Evolutionary conservation across 768 basidiomycete genomes (phyloP).

Genomic region (Boletus subparvulus): DNA sequence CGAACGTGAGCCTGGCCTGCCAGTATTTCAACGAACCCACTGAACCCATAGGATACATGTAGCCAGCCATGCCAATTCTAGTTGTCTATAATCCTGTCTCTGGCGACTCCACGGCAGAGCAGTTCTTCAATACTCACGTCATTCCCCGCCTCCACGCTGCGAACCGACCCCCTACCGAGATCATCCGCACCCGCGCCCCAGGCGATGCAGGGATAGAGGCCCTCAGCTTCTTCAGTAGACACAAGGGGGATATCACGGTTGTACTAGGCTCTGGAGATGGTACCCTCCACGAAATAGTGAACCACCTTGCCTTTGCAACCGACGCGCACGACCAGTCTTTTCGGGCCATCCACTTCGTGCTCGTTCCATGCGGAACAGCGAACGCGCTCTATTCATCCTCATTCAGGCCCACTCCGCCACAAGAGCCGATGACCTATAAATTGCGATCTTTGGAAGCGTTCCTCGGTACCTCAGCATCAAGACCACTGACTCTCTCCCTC

Average conservation of each 20-base stretch:
- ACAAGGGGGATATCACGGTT: slow-evolving; percentile 40
- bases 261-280: slow-evolving; percentile 87
- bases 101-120: slow-evolving; percentile 56
- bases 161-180: slow-evolving; percentile 33
- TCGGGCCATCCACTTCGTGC: slow-evolving; percentile 42
- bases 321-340: slow-evolving; percentile 14
- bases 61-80: slow-evolving; percentile 47
- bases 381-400: slow-evolving; percentile 86
- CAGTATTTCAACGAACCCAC: neutral
- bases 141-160: slow-evolving; percentile 54
- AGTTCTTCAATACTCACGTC: slow-evolving; percentile 60
- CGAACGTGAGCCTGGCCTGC: slow-evolving; percentile 2
- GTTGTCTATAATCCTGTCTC: slow-evolving; percentile 76
- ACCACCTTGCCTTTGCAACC: slow-evolving; percentile 41
- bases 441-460: slow-evolving; percentile 58
- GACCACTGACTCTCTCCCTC: slow-evolving; percentile 54
- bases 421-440: slow-evolving; percentile 38
- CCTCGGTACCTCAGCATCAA: slow-evolving; percentile 37
- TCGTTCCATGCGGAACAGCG: slow-evolving; percentile 83
- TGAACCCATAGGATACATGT: neutral
- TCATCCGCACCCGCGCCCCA: slow-evolving; percentile 49
- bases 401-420: slow-evolving; percentile 50
- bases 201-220: slow-evolving; percentile 57
- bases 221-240: slow-evolving; percentile 38
- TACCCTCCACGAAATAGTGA: slow-evolving; percentile 86